A percentile compares a stretch with the other conserved stretches of the same genome.
These are phyloP conservation scores for Microbotryum violaceum DNA, from an alignment of 1,284 basidiomycete genomes.

Conservation along the genomic window DNA sequence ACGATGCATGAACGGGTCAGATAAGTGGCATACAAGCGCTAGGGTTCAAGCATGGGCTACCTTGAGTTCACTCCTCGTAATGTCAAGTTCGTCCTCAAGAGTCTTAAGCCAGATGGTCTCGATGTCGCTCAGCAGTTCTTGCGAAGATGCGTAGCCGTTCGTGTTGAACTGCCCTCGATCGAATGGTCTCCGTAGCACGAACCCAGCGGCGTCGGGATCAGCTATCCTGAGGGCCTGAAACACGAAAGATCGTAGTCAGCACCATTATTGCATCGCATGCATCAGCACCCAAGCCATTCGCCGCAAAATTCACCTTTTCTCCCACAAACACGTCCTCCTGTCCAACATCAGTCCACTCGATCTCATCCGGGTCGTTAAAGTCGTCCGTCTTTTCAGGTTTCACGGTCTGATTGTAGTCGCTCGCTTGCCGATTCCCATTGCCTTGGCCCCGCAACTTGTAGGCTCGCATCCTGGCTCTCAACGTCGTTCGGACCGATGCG, in stretches of 20 bases:
- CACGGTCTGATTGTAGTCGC: slow-evolving; percentile 48
- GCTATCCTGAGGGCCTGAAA: slow-evolving; percentile 62
- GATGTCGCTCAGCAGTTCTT: slow-evolving; percentile 67
- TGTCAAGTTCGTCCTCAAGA: slow-evolving; percentile 56
- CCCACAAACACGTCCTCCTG: slow-evolving; percentile 53
- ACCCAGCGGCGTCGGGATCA: slow-evolving; percentile 59
- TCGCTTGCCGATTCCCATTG: slow-evolving; percentile 63
- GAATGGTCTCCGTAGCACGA: slow-evolving; percentile 68
- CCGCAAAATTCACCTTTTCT: slow-evolving; percentile 51
- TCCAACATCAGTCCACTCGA: slow-evolving; percentile 65
- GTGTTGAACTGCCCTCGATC: slow-evolving; percentile 68
- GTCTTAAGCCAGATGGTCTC: slow-evolving; percentile 59
- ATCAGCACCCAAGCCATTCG: background rate
- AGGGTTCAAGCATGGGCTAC: slow-evolving; percentile 42
- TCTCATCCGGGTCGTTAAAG: slow-evolving; percentile 65
- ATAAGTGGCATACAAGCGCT: too few relatives aligned
- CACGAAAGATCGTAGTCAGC: background rate
- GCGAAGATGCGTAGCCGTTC: slow-evolving; percentile 60
- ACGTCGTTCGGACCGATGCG: slow-evolving; percentile 60
- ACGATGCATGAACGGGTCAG: slow-evolving; percentile 2
- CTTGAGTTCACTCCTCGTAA: slow-evolving; percentile 55
- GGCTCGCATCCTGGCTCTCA: slow-evolving; percentile 76
- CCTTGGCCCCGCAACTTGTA: slow-evolving; percentile 74
- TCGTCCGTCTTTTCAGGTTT: slow-evolving; percentile 69
- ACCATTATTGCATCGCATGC: background rate